Evolutionary conservation across 352 stramenopile genomes (phyloP), one percentile per base, ranked within the genome.

Genomic region (Phytophthora hibernalis): DNA sequence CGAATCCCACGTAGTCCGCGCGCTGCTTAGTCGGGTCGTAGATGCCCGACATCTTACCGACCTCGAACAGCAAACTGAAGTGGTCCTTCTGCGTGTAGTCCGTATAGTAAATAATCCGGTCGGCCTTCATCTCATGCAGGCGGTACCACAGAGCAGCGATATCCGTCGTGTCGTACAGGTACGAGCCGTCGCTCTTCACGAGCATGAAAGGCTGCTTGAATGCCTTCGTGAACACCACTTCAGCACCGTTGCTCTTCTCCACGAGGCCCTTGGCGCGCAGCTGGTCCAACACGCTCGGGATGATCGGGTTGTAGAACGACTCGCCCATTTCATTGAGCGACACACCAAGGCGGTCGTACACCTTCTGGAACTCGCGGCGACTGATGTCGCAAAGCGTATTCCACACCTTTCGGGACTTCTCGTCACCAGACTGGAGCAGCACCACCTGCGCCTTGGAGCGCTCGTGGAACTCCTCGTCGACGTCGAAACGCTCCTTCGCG

Each of bases 381-480:
- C 82, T 92, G 59, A 93, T 92, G 13, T 93, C 88, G 50, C 88
- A 96, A 58, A 96, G 61, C 51, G 80, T 93, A 31, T 72, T 84
- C 88, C 88, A 96, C 33, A 92, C 86, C 61, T 93, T 91, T 61
- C 79, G 85, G 28, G 86, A 93, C 58, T 92, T 85, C 21, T 82
- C 72, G 49, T 96, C 78, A 42, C 74, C 98, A 66, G 80, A 99
- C 92, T 99, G 98, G 20, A 99, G 82, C 33, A 96, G 82, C 50
- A 99, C 98, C 48, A 99, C 98, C 72, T 99, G 98, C 48, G 97
- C 77, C 66, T 99, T 98, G 24, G 95, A 96, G 30, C 88, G 87
- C 75, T 98, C 93, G 72, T 99, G 98, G 80, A 99, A 99, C 6
- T 96, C 94, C 5, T 90, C 83, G 62, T 98, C 92, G 26, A 92